A percentile compares a stretch with the other conserved stretches of the same genome.
Evolutionary conservation across 176 grass and related monocot species (phyloP).

Genomic region (Panicum miliaceum): DNA sequence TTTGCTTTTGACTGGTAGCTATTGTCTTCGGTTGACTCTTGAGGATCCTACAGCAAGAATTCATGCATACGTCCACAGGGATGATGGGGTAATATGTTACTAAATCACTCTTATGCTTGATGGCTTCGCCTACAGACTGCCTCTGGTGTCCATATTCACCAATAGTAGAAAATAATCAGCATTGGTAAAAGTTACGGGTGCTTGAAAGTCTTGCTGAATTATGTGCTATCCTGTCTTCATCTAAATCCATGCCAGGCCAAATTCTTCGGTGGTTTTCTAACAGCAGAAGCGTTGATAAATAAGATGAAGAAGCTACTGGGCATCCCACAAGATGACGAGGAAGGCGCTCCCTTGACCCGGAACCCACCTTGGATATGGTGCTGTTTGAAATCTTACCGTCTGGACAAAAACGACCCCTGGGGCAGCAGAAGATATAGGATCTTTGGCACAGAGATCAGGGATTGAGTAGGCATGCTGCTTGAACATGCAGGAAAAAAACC

Average conservation of each 20-base stretch:
- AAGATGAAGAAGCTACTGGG: slow-evolving; percentile 82
- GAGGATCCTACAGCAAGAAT: slow-evolving; percentile 94
- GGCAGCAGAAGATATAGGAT: slow-evolving; percentile 66
- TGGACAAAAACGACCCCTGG: slow-evolving; percentile 57
- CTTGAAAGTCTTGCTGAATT: slow-evolving; percentile 27
- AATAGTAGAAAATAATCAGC: not conserved
- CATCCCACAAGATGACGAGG: slow-evolving; percentile 43
- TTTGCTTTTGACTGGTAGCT: slow-evolving; percentile 40
- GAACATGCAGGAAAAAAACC: not conserved
- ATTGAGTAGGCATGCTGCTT: slow-evolving; percentile 27
- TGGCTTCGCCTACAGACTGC: slow-evolving; percentile 10
- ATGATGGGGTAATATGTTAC: slow-evolving; percentile 65
- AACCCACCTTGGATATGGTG: slow-evolving; percentile 86
- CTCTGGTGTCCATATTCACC: not conserved
- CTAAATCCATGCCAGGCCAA: slow-evolving; percentile 54
- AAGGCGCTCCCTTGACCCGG: slow-evolving; percentile 32
- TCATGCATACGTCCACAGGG: slow-evolving; percentile 56
- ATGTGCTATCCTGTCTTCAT: slow-evolving; percentile 6
- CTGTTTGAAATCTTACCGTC: slow-evolving; percentile 65
- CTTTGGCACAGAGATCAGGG: slow-evolving; percentile 53
- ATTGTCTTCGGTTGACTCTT: slow-evolving; percentile 55
- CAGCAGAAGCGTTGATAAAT: slow-evolving; percentile 33
- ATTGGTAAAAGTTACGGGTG: not conserved
- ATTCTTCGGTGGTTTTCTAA: slow-evolving; percentile 69
- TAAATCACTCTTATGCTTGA: slow-evolving; percentile 9